phyloP scores from a whole-genome alignment of 1,284 basidiomycete genomes.

The Ceratobasidium theobromae region DNA sequence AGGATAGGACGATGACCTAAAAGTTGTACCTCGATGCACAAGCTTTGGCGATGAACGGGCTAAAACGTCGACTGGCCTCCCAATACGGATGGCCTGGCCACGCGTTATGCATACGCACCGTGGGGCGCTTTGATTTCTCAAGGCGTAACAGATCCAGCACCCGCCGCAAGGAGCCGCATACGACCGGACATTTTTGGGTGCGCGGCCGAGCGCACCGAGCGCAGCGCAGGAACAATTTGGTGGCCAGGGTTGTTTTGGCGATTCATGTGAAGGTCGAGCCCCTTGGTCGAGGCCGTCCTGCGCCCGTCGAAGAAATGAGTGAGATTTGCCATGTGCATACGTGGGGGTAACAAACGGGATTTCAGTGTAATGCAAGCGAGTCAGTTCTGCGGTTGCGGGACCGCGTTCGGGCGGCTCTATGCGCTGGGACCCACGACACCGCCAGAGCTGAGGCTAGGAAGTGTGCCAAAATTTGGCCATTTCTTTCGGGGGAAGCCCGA shows the following conservation, averaged over 20 bases:
- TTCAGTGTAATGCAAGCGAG: conserved; percentile 20
- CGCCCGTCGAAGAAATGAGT: conserved; percentile 1
- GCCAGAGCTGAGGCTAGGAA: not conserved
- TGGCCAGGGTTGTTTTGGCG: conserved; percentile 9
- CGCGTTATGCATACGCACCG: not conserved
- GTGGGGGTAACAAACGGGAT: not conserved
- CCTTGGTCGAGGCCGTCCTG: conserved; percentile 4
- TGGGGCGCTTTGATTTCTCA: too few relatives aligned
- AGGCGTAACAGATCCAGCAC: not conserved
- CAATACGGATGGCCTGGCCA: too few relatives aligned
- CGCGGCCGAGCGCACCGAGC: conserved; percentile 18
- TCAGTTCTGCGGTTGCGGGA: conserved; percentile 1
- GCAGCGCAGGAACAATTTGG: conserved; percentile 7
- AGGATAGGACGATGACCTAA: not conserved
- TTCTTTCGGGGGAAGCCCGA: not conserved
- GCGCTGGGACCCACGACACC: conserved; percentile 14
- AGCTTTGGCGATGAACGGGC: not conserved
- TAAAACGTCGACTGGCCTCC: too few relatives aligned
- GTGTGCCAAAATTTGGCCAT: not conserved
- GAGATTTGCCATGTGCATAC: conserved; percentile 4
- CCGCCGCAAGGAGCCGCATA: not conserved
- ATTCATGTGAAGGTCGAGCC: conserved; percentile 23
- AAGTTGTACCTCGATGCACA: not conserved
- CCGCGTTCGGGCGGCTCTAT: conserved; percentile 18
- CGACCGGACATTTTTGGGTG: not conserved